Evolutionary conservation across 352 stramenopile genomes (phyloP), one percentile per base, ranked within the genome.

Genomic region (Globisporangium canariense): DNA sequence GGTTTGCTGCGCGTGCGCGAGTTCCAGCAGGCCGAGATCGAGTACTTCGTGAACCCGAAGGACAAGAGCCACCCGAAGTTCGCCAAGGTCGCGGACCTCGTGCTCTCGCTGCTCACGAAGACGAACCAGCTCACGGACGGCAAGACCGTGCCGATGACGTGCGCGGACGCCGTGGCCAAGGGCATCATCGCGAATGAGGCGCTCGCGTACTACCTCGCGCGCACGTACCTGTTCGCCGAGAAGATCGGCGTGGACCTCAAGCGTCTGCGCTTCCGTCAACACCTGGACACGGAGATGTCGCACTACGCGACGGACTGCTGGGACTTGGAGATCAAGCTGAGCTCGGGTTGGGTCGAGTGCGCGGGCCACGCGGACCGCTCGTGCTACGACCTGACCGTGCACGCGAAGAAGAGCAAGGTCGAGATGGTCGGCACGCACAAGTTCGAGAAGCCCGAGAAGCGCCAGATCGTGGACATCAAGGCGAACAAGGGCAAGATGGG

Each of bases 1-100:
- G 97, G 97, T 50, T 85, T 99, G 25, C 73, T 99, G 65, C 93
- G 98, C 65, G 97, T 99, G 46, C 94, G 98, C 50, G 98, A 99
- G 86, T 99, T 99, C 81, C 97, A 96, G 75, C 98, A 99, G 93
- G 96, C 94, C 46, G 97, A 99, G 83, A 99, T 99, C 61, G 98
- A 99, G 72, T 94, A 93, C 68, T 99, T 99, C 82, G 96, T 99
- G 38, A 97, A 99, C 76, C 98, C 98, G 0, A 96, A 98, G 65
- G 93, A 99, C 71, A 99, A 99, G 83, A 81, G 83, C n/a, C 97
- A 99, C 81, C 81, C 94, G 18, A 99, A 98, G 68, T 99, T 99
- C 73, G 64, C 71, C 30, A 77, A 74, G 9, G 86, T 99, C 9
- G 83, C 83, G 7, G 74, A 91, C 60, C 88, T 97, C 58, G 70